Conservation (phyloP, 805 yeast genomes). For the Kazachstania kunashirensis region DNA sequence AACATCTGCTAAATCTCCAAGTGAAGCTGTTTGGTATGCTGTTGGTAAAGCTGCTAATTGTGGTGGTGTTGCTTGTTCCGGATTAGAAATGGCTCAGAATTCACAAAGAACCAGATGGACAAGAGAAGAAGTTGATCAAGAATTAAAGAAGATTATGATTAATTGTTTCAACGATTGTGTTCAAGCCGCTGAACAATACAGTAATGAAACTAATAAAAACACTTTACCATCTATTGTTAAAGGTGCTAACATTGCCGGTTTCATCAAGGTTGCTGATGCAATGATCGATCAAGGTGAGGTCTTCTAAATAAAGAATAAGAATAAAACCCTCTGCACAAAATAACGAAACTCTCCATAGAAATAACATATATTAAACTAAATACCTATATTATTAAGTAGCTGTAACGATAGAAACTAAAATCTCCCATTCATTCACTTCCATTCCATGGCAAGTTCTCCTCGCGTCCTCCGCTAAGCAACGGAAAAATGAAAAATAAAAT, state of each 20-base stretch:
- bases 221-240: conserved; percentile 88
- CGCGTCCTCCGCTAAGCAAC: no score
- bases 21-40: conserved; percentile 82
- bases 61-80: conserved; percentile 99
- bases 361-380: no score
- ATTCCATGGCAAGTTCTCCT: no score
- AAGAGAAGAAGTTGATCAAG: conserved; percentile 81
- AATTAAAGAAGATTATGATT: conserved; percentile 87
- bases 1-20: conserved; percentile 32
- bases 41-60: conserved; percentile 99
- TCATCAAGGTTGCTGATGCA: conserved; percentile 96
- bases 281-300: conserved; percentile 95
- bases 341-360: no score
- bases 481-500: no score
- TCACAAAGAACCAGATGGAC: conserved; percentile 90
- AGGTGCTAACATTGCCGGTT: conserved; percentile 99
- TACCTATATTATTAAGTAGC: no score
- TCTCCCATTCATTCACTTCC: no score
- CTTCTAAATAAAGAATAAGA: conserved; percentile 13
- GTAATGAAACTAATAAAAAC: conserved; percentile 46
- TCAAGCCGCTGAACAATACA: conserved; percentile 72
- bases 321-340: background rate
- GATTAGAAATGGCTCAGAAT: conserved; percentile 99
- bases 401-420: no score
- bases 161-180: conserved; percentile 89